phyloP scores from a whole-genome alignment of 2,329 filamentous ascomycete genomes.

The Diaporthe nobilis region DNA sequence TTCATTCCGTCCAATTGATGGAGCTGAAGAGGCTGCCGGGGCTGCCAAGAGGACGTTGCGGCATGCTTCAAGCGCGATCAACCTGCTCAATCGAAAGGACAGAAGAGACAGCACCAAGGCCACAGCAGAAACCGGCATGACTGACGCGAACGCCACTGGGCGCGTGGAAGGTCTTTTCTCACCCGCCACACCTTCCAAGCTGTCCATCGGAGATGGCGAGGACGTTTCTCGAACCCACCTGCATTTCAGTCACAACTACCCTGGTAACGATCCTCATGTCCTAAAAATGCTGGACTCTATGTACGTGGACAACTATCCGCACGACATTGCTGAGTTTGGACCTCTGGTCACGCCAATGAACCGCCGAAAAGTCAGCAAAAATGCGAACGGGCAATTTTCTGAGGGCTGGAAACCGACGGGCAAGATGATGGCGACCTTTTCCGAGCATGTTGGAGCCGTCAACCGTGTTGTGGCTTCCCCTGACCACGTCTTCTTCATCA shows the following conservation, averaged over 20 bases:
- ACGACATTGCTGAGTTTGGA: conserved; percentile 79
- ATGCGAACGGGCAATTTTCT: conserved; percentile 62
- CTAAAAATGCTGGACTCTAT: conserved; percentile 85
- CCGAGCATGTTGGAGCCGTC: conserved; percentile 87
- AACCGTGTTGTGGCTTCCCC: conserved; percentile 87
- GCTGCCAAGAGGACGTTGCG: conserved; percentile 63
- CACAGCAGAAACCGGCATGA: conserved; percentile 70
- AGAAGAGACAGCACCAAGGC: conserved; percentile 73
- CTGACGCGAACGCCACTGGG: conserved; percentile 72
- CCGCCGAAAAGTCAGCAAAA: conserved; percentile 63
- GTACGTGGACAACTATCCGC: conserved; percentile 80
- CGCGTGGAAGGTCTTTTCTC: conserved; percentile 71
- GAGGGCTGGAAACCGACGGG: conserved; percentile 87
- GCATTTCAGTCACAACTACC: conserved; percentile 83
- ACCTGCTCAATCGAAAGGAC: conserved; percentile 71
- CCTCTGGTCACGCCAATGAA: conserved; percentile 82
- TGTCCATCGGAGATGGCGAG: conserved; percentile 49
- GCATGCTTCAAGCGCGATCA: conserved; percentile 72
- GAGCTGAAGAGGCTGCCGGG: conserved; percentile 41
- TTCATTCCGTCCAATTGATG: conserved; percentile 16
- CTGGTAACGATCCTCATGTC: conserved; percentile 80
- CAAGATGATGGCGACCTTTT: conserved; percentile 86
- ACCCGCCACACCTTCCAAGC: conserved; percentile 51
- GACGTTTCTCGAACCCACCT: conserved; percentile 60
- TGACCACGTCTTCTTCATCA: conserved; percentile 95